Percentiles rank a stretch among this genome's conserved stretches.
These are phyloP conservation scores for Circinella minor DNA, from an alignment of 371 early-diverging fungal genomes.

Conservation along the genomic window DNA sequence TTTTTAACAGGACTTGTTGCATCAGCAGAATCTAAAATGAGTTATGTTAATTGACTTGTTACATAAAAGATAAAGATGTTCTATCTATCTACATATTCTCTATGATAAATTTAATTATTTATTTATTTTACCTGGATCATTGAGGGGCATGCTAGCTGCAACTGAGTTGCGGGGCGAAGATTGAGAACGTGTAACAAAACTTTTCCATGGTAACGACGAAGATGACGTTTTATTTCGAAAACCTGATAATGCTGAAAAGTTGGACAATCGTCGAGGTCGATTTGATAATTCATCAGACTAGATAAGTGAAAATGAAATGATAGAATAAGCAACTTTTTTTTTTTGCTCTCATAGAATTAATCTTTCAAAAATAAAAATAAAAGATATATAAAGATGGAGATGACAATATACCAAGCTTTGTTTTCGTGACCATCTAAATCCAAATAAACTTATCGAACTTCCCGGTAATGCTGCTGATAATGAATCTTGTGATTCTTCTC, in stretches of 20 bases:
- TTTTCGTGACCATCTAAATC: slow-evolving; percentile 17
- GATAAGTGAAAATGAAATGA: neutral
- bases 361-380: neutral
- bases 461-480: slow-evolving; percentile 26
- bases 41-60: neutral
- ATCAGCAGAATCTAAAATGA: slow-evolving; percentile 47
- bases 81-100: too few species aligned
- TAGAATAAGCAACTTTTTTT: neutral
- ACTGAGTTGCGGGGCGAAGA: slow-evolving; percentile 22
- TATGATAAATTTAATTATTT: neutral
- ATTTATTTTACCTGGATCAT: slow-evolving; percentile 18
- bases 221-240: slow-evolving; percentile 30
- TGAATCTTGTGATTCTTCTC: slow-evolving; percentile 21
- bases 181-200: slow-evolving; percentile 35
- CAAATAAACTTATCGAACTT: slow-evolving; percentile 16
- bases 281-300: slow-evolving; percentile 8
- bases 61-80: too few species aligned
- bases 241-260: slow-evolving; percentile 35
- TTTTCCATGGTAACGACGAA: slow-evolving; percentile 26
- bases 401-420: slow-evolving; percentile 19
- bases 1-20: slow-evolving; percentile 53
- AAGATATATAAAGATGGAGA: slow-evolving; percentile 11
- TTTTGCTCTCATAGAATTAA: neutral
- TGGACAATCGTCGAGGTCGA: slow-evolving; percentile 30
- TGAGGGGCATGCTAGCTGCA: slow-evolving; percentile 26